Conservation (phyloP, 148 eudicot species). For the Fagopyrum esculentum region DNA sequence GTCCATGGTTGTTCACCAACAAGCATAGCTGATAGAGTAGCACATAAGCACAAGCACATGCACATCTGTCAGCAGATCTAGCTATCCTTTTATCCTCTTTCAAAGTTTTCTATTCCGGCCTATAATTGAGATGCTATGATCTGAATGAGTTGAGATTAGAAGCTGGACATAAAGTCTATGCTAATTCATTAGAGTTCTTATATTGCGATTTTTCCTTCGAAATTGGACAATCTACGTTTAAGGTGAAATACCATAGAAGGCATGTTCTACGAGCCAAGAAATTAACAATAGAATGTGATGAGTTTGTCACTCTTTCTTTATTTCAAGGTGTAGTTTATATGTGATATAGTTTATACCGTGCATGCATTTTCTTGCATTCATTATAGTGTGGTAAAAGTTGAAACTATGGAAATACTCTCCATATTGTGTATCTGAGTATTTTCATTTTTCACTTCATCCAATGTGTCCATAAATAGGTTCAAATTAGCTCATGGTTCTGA, state of each 20-base stretch:
- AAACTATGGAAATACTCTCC: background rate
- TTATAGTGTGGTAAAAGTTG: background rate
- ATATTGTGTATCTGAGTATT: background rate
- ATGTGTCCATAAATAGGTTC: background rate
- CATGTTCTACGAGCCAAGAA: background rate
- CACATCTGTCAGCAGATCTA: too few species aligned
- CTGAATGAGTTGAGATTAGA: too few species aligned
- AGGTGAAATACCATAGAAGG: background rate
- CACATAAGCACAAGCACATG: too few species aligned
- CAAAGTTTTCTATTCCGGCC: too few species aligned
- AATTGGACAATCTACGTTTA: background rate
- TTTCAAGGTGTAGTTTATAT: background rate
- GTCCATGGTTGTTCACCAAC: too few species aligned
- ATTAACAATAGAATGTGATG: background rate
- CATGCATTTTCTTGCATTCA: background rate
- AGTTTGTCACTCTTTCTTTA: background rate
- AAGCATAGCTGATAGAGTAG: too few species aligned
- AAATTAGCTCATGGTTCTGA: background rate
- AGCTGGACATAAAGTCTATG: too few species aligned
- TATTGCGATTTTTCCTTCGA: background rate
- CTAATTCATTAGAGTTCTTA: background rate
- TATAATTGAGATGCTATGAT: too few species aligned
- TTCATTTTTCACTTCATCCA: background rate
- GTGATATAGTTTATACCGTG: background rate
- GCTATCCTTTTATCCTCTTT: too few species aligned